These are phyloP conservation scores for Boletus rubescentipes DNA, from an alignment of 768 basidiomycete species.

Conservation along the genomic window DNA sequence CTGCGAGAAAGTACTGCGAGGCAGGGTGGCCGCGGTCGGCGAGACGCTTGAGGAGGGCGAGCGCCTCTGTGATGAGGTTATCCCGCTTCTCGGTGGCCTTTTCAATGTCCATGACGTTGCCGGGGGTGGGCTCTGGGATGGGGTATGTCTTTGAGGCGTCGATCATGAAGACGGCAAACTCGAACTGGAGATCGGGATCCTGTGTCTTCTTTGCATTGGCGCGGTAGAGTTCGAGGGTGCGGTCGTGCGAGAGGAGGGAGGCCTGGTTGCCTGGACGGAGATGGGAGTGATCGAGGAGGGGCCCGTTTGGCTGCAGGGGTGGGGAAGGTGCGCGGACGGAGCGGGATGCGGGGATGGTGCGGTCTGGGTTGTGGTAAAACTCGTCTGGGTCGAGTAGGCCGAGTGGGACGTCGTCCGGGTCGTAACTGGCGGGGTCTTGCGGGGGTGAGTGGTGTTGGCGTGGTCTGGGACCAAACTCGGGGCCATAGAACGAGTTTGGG, in stretches of 20 bases:
- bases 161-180: constrained; percentile 98
- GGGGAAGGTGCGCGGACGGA: constrained; percentile 70
- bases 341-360: constrained; percentile 41
- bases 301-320: constrained; percentile 46
- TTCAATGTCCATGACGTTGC: constrained; percentile 79
- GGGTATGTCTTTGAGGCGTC: constrained; percentile 92
- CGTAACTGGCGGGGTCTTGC: constrained; percentile 34
- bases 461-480: constrained; percentile 23
- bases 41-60: constrained; percentile 79
- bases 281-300: constrained; percentile 88
- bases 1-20: constrained; percentile 96
- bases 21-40: constrained; percentile 93
- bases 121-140: constrained; percentile 65
- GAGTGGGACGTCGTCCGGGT: constrained; percentile 42
- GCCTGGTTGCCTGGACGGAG: constrained; percentile 91
- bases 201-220: constrained; percentile 98
- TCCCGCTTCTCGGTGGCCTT: constrained; percentile 80
- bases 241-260: constrained; percentile 90
- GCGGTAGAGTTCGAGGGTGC: constrained; percentile 95
- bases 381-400: constrained; percentile 42
- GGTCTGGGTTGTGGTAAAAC: constrained; percentile 33
- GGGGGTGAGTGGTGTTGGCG: constrained; percentile 18
- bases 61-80: constrained; percentile 87
- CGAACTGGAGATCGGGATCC: constrained; percentile 96
- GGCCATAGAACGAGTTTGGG: constrained; percentile 34